Evolutionary conservation across 2,329 filamentous ascomycete genomes (phyloP), one percentile per base, ranked within the genome.

Genomic region (Colletotrichum magnum): DNA sequence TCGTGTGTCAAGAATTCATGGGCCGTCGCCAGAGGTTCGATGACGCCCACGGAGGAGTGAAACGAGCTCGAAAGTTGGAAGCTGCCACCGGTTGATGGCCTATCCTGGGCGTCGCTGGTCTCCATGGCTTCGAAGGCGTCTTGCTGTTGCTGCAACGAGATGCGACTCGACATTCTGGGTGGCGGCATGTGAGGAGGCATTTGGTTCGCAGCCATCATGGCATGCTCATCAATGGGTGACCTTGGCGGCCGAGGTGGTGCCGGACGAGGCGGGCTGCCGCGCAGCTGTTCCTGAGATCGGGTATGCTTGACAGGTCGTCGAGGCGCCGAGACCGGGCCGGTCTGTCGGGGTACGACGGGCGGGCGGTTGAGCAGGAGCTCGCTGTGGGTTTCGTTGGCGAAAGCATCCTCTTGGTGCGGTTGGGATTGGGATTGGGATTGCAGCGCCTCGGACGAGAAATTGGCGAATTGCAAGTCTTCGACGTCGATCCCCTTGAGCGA

Each of bases 131-230:
- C 84, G 50, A 80, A 77, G 12, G 82, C 80, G 52, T 84, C 85
- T 39, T 82, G 81, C n/a, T 79, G 84, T 39, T 82, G 81, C n/a
- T 79, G 79, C 21, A 80, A 74, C 9, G 84, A 87, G 15, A 83
- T 78, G 13, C 88, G 85, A 72, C 89, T 90, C 0, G 88, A 90
- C 24, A 85, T 79, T 24, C 88, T 85, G 4, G 86, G 84, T 5
- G 87, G 88, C 4, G 85, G 82, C 13, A 84, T 76, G 3, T 86
- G 82, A 2, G 84, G 80, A 16, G 75, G 32, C 7, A 9, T 76
- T 73, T 60, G 78, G 72, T 70, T 78, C 12, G 73, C 32, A 32
- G 56, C 51, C 68, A 65, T 18, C 72, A 77, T 39, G 74, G 70
- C 43, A 32, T 69, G 62, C 43, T 69, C 66, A 13, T 81, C 78